Conservation (phyloP, 164 flowering plant species). For the Nelumbo lutea region DNA sequence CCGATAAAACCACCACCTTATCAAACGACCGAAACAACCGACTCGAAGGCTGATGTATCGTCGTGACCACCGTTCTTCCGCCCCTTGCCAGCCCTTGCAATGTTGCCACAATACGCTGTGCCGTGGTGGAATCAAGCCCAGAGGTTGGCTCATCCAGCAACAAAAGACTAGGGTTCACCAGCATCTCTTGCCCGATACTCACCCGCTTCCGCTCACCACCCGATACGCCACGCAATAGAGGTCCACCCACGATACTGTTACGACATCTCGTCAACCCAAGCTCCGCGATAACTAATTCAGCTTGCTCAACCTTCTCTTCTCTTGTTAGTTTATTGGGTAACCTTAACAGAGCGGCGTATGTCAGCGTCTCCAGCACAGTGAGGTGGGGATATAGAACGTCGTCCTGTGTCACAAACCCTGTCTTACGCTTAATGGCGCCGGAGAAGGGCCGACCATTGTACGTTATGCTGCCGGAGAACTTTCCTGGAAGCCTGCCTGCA, state of each 20-base stretch:
- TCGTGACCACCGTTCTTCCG: conserved; percentile 73
- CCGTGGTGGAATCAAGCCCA: conserved; percentile 91
- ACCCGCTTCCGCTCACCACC: conserved; percentile 95
- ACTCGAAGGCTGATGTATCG: conserved; percentile 92
- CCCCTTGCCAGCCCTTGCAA: conserved; percentile 63
- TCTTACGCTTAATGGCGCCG: conserved; percentile 49
- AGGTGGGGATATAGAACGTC: conserved; percentile 86
- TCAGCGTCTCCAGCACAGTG: conserved; percentile 73
- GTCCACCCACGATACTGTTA: conserved; percentile 58
- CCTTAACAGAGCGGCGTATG: conserved; percentile 65
- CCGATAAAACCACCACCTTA: conserved; percentile 68
- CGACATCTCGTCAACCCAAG: conserved; percentile 67
- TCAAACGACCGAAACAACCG: conserved; percentile 78
- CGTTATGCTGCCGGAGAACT: conserved; percentile 57
- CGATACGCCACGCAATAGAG: conserved; percentile 67
- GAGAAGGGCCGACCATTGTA: conserved; percentile 68
- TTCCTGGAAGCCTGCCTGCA: conserved; percentile 63
- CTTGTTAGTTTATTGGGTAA: conserved; percentile 48
- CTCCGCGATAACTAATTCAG: conserved; percentile 50
- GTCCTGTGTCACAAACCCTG: conserved; percentile 82
- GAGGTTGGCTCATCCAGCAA: conserved; percentile 93
- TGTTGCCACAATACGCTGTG: conserved; percentile 59
- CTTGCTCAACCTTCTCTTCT: conserved; percentile 60
- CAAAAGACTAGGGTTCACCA: conserved; percentile 81
- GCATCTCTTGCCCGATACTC: conserved; percentile 93